These are phyloP conservation scores for Wickerhamiella sorbophila DNA, from an alignment of 805 yeast species.

Conservation along the genomic window DNA sequence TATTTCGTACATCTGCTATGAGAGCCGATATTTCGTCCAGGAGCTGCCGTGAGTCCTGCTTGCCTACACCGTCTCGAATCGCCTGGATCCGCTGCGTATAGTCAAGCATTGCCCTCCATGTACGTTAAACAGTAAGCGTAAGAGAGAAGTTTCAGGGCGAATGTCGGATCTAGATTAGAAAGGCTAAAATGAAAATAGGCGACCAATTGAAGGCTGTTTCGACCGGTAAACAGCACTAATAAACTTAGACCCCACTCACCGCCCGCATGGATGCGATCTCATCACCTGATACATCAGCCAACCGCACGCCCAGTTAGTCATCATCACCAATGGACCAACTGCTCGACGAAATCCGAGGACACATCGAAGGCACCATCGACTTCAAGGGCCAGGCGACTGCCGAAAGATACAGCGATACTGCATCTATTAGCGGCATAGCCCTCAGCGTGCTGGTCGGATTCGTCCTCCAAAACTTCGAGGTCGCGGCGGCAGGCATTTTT, in stretches of 20 bases:
- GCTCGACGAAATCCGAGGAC: slow-evolving; percentile 3
- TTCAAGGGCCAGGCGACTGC: slow-evolving; percentile 18
- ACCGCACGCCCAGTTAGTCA: no score
- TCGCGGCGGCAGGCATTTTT: slow-evolving; percentile 6
- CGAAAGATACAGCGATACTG: neutral
- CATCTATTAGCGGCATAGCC: slow-evolving; percentile 11
- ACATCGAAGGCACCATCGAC: slow-evolving; percentile 17
- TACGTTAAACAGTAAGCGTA: no score
- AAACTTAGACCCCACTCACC: no score
- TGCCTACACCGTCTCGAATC: neutral
- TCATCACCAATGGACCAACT: neutral
- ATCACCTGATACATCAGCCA: no score
- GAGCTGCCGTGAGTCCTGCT: neutral
- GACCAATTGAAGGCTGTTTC: neutral
- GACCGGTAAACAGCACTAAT: neutral
- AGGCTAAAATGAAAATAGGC: no score
- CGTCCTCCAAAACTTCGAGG: slow-evolving; percentile 9
- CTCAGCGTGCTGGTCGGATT: slow-evolving; percentile 10
- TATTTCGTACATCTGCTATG: slow-evolving; percentile 7
- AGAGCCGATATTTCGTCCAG: slow-evolving; percentile 6
- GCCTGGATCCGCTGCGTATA: neutral
- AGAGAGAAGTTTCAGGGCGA: no score
- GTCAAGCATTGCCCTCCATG: neutral
- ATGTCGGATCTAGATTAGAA: neutral
- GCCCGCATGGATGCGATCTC: no score